phyloP scores from a whole-genome alignment of 2,329 filamentous ascomycete species.

The Botryosphaeria dothidea region DNA sequence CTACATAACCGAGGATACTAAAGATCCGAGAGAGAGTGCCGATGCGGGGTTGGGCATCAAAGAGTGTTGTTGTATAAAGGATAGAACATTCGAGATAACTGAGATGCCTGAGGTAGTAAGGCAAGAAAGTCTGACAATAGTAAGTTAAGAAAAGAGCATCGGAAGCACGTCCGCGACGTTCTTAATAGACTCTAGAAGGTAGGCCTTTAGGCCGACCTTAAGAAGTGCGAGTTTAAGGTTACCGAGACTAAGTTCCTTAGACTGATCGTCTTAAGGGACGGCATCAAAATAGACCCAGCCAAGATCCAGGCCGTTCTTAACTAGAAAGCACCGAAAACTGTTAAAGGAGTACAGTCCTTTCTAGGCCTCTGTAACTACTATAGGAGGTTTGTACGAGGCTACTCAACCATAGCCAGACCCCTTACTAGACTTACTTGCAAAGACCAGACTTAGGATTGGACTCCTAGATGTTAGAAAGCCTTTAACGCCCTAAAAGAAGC shows the following conservation, averaged over 20 bases:
- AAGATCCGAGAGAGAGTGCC: no score
- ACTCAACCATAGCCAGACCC: constrained; percentile 18
- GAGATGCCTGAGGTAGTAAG: no score
- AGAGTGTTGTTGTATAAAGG: no score
- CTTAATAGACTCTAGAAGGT: neutral
- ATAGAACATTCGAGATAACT: no score
- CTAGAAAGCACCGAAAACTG: neutral
- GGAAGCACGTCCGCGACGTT: neutral
- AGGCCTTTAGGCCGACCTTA: neutral
- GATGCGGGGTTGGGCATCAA: no score
- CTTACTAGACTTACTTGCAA: constrained; percentile 17
- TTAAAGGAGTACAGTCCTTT: constrained; percentile 24
- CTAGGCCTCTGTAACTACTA: constrained; percentile 30
- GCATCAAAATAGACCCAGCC: constrained; percentile 9
- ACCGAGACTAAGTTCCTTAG: constrained; percentile 10
- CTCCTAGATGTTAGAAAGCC: neutral
- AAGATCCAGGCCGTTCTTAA: neutral
- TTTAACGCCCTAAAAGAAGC: neutral
- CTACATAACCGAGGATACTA: no score
- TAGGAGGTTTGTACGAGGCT: constrained; percentile 28
- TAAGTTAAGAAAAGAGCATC: neutral
- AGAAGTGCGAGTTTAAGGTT: neutral
- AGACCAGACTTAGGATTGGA: neutral
- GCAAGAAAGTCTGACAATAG: no score
- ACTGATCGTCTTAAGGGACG: neutral